These are phyloP conservation scores for Aspergillus fructus DNA, from an alignment of 2,329 filamentous ascomycete species.

Conservation along the genomic window DNA sequence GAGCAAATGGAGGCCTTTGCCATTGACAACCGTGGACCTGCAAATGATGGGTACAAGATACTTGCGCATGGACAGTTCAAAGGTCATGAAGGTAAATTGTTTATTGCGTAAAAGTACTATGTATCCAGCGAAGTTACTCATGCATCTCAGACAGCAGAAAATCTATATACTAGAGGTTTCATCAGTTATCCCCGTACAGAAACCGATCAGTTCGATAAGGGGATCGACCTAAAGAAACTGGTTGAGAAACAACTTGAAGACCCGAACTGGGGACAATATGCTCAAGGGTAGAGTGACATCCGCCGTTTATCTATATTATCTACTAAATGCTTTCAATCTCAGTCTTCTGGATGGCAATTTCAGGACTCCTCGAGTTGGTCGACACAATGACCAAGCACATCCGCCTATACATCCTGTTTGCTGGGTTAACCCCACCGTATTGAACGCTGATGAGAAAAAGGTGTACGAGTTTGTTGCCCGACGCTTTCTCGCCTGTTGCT, in stretches of 20 bases:
- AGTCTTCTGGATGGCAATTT: slow-evolving; percentile 73
- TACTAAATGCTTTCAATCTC: slow-evolving; percentile 7
- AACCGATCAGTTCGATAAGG: slow-evolving; percentile 91
- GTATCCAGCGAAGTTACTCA: neutral
- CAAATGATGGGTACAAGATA: slow-evolving; percentile 93
- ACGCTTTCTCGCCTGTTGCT: slow-evolving; percentile 92
- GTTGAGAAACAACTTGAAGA: slow-evolving; percentile 82
- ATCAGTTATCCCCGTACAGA: slow-evolving; percentile 98
- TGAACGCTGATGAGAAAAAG: slow-evolving; percentile 66
- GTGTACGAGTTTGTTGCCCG: slow-evolving; percentile 92
- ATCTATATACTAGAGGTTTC: slow-evolving; percentile 88
- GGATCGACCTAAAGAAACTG: slow-evolving; percentile 76
- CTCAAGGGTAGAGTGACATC: slow-evolving; percentile 54
- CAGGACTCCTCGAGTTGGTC: slow-evolving; percentile 75
- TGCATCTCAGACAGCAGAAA: slow-evolving; percentile 62
- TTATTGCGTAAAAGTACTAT: neutral
- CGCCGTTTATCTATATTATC: neutral
- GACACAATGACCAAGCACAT: slow-evolving; percentile 93
- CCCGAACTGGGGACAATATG: slow-evolving; percentile 75
- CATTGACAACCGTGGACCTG: slow-evolving; percentile 90
- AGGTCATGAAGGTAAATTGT: slow-evolving; percentile 70
- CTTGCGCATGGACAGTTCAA: slow-evolving; percentile 84
- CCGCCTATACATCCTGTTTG: slow-evolving; percentile 94
- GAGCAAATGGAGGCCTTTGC: slow-evolving; percentile 89
- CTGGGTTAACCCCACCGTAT: slow-evolving; percentile 65